phyloP scores from a whole-genome alignment of 306 rosid species.

The Ammopiptanthus mongolicus region DNA sequence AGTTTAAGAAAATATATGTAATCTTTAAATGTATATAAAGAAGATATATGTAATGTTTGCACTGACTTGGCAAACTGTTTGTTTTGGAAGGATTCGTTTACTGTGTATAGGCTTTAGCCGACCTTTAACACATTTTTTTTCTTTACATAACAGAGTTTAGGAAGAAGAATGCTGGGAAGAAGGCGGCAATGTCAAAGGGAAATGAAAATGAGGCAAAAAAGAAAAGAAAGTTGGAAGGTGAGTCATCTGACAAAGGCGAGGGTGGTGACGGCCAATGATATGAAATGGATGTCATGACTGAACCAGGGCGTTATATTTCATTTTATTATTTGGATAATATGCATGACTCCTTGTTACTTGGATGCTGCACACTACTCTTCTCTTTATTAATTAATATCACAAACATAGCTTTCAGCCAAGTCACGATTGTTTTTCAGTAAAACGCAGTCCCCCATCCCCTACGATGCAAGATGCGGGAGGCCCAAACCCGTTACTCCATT shows the following conservation, averaged over 20 bases:
- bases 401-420: constrained; percentile 21
- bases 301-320: neutral
- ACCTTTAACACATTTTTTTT: constrained; percentile 9
- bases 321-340: neutral
- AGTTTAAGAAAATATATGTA: neutral
- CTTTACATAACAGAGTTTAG: constrained; percentile 54
- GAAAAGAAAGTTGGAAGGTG: constrained; percentile 58
- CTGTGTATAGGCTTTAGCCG: neutral
- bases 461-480: neutral
- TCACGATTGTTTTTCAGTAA: neutral
- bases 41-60: neutral
- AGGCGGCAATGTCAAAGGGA: constrained; percentile 43
- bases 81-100: neutral
- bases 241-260: constrained; percentile 31
- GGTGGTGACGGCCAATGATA: constrained; percentile 27
- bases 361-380: neutral
- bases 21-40: neutral
- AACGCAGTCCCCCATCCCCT: neutral
- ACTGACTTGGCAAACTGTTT: neutral
- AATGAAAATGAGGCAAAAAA: constrained; percentile 48
- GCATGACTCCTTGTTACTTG: neutral
- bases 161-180: constrained; percentile 71
- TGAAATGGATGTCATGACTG: constrained; percentile 5
- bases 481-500: neutral
- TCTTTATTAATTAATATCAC: neutral